Evolutionary conservation across 1,284 basidiomycete genomes (phyloP), one percentile per base, ranked within the genome.

Genomic region (Pseudozyma tsukubaensis): DNA sequence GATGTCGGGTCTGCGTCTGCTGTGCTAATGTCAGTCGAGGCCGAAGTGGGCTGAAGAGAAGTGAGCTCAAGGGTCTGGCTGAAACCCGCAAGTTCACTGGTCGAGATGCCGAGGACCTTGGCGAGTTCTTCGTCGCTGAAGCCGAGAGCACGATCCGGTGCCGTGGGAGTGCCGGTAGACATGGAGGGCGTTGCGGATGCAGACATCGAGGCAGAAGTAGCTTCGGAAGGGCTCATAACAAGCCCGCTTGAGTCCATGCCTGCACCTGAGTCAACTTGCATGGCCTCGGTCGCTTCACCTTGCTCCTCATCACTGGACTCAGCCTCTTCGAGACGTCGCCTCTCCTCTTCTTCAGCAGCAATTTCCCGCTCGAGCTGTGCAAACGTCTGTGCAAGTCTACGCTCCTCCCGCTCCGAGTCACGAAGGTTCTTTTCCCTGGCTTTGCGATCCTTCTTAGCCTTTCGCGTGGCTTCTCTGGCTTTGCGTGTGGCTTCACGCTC

Each of bases 81-180:
- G 57, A 70, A 74, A 2, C 67, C 59, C 12, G 59, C 67, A 13
- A 74, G 50, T 19, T 74, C 72, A 43, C 45, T 59, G 18, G 64
- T 71, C 13, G 72, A 71, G 54, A 75, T 72, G 36, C 72, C 72
- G 7, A 75, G 64, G 8, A 72, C 60, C 18, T 63, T 64, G 60
- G 72, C 72, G 21, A 75, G 68, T 36, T 75, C 72, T 45, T 64
- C 64, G 39, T 75, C 72, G 52, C 58, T 66, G 51, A 71, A 59
- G 2, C 56, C 63, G 37, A 71, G 54, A 6, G 59, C 42, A 10
- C 58, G 59, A 36, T 62, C 61, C 7, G 51, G 37, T 13, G 56
- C 40, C 29, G 43, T 43, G 2, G 57, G 40, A 9, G 53, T 34
- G 14, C 55, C 68, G 34, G 29, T 52, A 1, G 45, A 29, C 14